Evolutionary conservation across 805 yeast genomes (phyloP), one percentile per base, ranked within the genome.

Genomic region (Candida tibetensis): DNA sequence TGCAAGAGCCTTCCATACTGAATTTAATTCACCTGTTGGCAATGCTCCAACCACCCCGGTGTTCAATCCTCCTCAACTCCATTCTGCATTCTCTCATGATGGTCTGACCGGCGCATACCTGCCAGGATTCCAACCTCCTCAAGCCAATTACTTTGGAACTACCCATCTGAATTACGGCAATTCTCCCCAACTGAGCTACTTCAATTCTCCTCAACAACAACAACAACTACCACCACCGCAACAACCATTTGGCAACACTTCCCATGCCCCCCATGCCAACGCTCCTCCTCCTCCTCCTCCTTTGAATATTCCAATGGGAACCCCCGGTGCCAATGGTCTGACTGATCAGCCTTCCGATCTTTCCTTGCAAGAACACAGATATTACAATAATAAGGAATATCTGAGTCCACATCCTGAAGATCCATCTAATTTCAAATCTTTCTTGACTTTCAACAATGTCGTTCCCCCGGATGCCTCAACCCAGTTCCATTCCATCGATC

Each of bases 401-500:
- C 45, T 45, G 37, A 40, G 55, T 1, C 49, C 57, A 1, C 28
- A 42, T 5, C 42, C 37, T n/a, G 67, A 60, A 34, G 50, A 62
- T 17, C 61, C 62, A 43, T 7, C 25, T 7, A 48, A 63, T 47
- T 46, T 64, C 46, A 60, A 59, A 31, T 58, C 76, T 1, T 90
- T 86, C 60, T 71, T 74, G 34, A 84, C 96, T 1, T 80, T 85
- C 50, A 79, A 81, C 55, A 79, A 87, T 53, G 82, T 87, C 1
- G 72, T 78, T 8, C 95, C 98, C 4, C 98, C 98, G 3, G 68
- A 79, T 10, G 82, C 95, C 0, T 85, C 91, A 0, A 77, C 87
- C 1, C 81, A 78, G 45, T 86, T 71, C 53, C 69, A 67, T 32
- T 76, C 83, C 1, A 66, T 77, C 19, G 98, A 93, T 57, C 95